Percentiles rank a stretch among this genome's conserved stretches.
Conservation (phyloP, 1,284 basidiomycete species). For the Microbotryum intermedium region DNA sequence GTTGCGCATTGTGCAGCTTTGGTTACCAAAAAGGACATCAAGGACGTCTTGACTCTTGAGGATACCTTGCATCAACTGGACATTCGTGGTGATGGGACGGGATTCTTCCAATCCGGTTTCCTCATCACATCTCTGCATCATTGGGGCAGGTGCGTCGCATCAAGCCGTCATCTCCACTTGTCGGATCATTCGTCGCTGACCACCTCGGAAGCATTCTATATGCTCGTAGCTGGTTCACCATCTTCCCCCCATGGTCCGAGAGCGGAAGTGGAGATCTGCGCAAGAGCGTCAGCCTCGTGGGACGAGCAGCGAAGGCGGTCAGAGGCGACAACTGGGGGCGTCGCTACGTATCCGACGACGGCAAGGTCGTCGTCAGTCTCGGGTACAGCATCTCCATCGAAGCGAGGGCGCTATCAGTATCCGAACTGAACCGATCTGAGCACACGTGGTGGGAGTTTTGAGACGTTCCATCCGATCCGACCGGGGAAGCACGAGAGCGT, state of each 20-base stretch:
- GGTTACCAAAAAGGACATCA: conserved; percentile 19
- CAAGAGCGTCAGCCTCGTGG: conserved; percentile 24
- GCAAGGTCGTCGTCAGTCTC: conserved; percentile 20
- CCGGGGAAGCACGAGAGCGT: conserved; percentile 22
- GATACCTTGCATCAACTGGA: conserved; percentile 32
- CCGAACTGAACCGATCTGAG: conserved; percentile 23
- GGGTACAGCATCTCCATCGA: conserved; percentile 23
- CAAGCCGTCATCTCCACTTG: not conserved
- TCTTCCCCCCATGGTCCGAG: conserved; percentile 30
- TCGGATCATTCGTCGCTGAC: not conserved
- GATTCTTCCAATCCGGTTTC: conserved; percentile 33
- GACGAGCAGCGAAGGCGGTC: conserved; percentile 28
- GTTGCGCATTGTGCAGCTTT: conserved; percentile 31
- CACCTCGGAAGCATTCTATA: not conserved
- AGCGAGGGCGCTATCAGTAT: conserved; percentile 6
- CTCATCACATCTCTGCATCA: conserved; percentile 32
- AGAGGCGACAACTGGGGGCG: conserved; percentile 32
- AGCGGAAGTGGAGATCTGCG: conserved; percentile 23
- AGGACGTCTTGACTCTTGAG: conserved; percentile 25
- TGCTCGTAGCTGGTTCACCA: conserved; percentile 19
- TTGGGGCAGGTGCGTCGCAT: conserved; percentile 23
- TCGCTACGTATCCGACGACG: conserved; percentile 31
- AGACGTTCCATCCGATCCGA: conserved; percentile 30
- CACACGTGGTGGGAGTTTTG: conserved; percentile 32
- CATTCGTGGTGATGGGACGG: conserved; percentile 32